These are phyloP conservation scores for Trichoderma sp. DNA, from an alignment of 2,329 filamentous ascomycete genomes.

Conservation along the genomic window DNA sequence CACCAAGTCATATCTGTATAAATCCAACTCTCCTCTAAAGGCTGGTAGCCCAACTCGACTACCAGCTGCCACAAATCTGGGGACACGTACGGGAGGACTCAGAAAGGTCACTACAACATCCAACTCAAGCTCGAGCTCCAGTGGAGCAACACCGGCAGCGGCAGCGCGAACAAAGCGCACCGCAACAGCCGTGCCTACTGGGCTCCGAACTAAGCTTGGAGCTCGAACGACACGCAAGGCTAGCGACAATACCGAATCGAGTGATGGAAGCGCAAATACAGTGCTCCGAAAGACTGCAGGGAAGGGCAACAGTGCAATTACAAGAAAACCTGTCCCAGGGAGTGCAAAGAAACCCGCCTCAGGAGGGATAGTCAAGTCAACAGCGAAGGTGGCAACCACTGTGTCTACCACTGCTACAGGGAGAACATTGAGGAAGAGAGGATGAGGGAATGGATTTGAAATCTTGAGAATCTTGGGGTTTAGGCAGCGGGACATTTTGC, in stretches of 20 bases:
- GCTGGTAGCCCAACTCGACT: constrained; percentile 42
- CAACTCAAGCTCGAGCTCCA: constrained; percentile 45
- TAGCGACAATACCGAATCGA: constrained; percentile 64
- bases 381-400: constrained; percentile 43
- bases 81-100: constrained; percentile 50
- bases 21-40: constrained; percentile 65
- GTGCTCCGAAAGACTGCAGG: constrained; percentile 58
- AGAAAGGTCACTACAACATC: constrained; percentile 51
- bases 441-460: constrained; percentile 31
- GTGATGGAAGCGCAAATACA: constrained; percentile 64
- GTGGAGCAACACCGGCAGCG: constrained; percentile 32
- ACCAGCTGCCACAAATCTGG: constrained; percentile 47
- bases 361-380: constrained; percentile 49
- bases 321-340: constrained; percentile 56
- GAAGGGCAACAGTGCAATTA: constrained; percentile 38
- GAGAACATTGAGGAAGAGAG: constrained; percentile 58
- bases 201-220: constrained; percentile 38
- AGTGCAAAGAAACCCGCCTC: constrained; percentile 56
- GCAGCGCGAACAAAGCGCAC: constrained; percentile 39
- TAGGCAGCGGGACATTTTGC: not conserved
- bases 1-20: constrained; percentile 57
- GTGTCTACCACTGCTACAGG: constrained; percentile 49
- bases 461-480: not conserved
- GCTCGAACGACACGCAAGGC: constrained; percentile 54
- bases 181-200: constrained; percentile 40